Conservation (phyloP, 2,329 filamentous ascomycete genomes). For the Neoascochyta sp. region DNA sequence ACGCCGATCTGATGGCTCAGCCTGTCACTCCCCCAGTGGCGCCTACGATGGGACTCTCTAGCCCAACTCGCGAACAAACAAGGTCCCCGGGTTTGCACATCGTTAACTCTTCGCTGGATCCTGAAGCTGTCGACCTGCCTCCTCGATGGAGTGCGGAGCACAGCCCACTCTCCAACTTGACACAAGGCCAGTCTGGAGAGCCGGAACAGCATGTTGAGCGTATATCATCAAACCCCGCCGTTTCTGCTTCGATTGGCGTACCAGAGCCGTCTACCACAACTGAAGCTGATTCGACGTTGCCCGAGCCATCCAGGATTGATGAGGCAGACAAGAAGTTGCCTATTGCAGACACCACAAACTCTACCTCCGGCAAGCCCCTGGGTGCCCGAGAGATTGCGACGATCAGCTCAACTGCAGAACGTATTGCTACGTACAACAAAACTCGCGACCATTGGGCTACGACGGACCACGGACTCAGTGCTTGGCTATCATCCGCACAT, state of each 20-base stretch:
- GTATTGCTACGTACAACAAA: conserved; percentile 70
- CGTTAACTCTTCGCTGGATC: conserved; percentile 40
- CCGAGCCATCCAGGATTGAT: conserved; percentile 13
- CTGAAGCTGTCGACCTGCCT: conserved; percentile 38
- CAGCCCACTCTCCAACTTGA: conserved; percentile 6
- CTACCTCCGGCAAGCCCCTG: conserved; percentile 41
- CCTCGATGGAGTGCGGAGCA: conserved; percentile 28
- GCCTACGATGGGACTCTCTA: conserved; percentile 11
- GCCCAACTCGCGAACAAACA: conserved; percentile 17
- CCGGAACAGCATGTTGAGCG: too few species aligned
- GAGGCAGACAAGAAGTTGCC: conserved; percentile 17
- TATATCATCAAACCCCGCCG: conserved; percentile 7
- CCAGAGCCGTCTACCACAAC: conserved; percentile 12
- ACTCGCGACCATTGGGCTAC: conserved; percentile 66
- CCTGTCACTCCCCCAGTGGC: conserved; percentile 17
- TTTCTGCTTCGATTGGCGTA: conserved; percentile 10
- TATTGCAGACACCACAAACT: conserved; percentile 11
- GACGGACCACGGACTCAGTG: conserved; percentile 70
- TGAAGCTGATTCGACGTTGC: conserved; percentile 17
- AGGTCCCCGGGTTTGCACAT: conserved; percentile 41
- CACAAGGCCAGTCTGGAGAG: too few species aligned
- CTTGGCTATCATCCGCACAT: conserved; percentile 54
- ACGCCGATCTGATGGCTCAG: conserved; percentile 11
- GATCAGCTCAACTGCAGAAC: conserved; percentile 61
- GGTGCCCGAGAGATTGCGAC: conserved; percentile 74